These are phyloP conservation scores for Pseudogymnoascus sp. DNA, from an alignment of 2,329 filamentous ascomycete species.

Conservation along the genomic window DNA sequence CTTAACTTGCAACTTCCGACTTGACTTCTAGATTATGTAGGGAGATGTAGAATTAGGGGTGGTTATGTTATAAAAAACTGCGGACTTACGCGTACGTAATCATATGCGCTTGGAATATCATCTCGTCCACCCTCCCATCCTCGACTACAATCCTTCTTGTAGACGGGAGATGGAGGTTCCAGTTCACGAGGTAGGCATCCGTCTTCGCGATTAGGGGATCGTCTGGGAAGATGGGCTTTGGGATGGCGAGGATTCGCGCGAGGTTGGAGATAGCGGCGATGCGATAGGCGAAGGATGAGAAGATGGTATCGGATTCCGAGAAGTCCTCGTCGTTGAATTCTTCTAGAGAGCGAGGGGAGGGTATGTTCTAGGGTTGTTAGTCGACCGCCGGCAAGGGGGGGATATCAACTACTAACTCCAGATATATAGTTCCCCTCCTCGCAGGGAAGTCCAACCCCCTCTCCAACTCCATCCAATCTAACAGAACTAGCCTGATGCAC, in stretches of 20 bases:
- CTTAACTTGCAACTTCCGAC: neutral
- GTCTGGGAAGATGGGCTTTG: constrained; percentile 44
- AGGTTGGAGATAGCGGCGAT: constrained; percentile 76
- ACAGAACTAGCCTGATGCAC: constrained; percentile 68
- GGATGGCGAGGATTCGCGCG: constrained; percentile 62
- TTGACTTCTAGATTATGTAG: neutral
- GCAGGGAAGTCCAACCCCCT: constrained; percentile 69
- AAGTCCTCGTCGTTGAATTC: constrained; percentile 67
- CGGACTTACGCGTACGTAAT: constrained; percentile 46
- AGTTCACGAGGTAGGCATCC: constrained; percentile 57
- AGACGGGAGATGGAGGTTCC: constrained; percentile 70
- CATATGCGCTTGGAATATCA: constrained; percentile 88
- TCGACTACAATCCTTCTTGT: constrained; percentile 58
- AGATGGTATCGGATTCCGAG: constrained; percentile 60
- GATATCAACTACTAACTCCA: constrained; percentile 39
- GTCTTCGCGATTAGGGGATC: constrained; percentile 50
- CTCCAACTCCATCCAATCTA: constrained; percentile 57
- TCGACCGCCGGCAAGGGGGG: neutral
- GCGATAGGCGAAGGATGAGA: constrained; percentile 80
- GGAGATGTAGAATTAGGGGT: neutral
- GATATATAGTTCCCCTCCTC: constrained; percentile 67
- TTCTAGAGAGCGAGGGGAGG: constrained; percentile 55
- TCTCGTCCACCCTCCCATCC: constrained; percentile 71
- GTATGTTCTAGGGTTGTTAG: constrained; percentile 46
- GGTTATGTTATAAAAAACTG: neutral